Base-by-base conservation (phyloP, 768 basidiomycete genomes). In the Mycena kentingensis region DNA sequence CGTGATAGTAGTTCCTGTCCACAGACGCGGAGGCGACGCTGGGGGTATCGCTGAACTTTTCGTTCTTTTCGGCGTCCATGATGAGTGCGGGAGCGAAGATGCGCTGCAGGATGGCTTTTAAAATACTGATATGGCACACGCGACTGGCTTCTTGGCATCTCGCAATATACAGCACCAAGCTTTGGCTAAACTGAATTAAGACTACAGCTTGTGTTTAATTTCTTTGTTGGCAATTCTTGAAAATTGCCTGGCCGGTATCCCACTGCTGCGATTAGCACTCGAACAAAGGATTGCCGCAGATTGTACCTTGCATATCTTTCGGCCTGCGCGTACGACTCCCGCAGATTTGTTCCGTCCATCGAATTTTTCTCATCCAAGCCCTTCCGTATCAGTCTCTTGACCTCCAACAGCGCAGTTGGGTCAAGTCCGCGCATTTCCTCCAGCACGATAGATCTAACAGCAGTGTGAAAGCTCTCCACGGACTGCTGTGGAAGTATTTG, bases 301-400 rank as follows among this genome's bases (percentile, higher is more conserved):
- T 13, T 13, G 19, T 28, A 55, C 57, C 79, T 85, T 4, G 76
- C 79, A 62, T 88, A 79, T 44, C 80, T 75, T 41, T 79, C 81
- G 3, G 85, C 85, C 69, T 88, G 87, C 11, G 81, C 84, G 62
- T 86, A 87, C 47, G 82, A 84, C 67, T 88, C 86, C 39, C 86
- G 75, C 13, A 87, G 71, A 59, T 85, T 85, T 11, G 81, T 80
- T 3, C 79, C 80, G 63, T 88, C 83, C 3, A 81, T 78, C 47
- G 82, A 69, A 39, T 85, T 85, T 65, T 79, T 83, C 60, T 87
- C 86, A 32, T 78, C 71, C 55, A 85, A 54, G 15, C 80, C 84
- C 6, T 73, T 71, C 46, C 73, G 76, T 32, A 88, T 75, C 21
- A 87, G 76, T 15, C 66, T 67, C 65, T 82, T 85, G 29, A 81